These are phyloP conservation scores for Phytophthora ohioensis DNA, from an alignment of 352 stramenopile species.

Conservation along the genomic window DNA sequence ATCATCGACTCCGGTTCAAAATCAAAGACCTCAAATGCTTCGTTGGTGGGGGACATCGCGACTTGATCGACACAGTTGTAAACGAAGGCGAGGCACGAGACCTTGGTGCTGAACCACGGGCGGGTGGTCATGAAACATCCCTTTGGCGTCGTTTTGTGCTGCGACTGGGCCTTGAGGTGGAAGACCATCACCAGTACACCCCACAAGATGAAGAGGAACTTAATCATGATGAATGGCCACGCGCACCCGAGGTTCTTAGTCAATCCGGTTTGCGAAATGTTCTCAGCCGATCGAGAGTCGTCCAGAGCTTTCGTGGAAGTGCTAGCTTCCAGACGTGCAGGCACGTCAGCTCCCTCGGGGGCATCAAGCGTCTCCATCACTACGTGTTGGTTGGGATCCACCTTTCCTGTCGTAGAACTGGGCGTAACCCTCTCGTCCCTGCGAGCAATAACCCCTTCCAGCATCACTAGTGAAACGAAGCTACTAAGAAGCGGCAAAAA, in stretches of 20 bases:
- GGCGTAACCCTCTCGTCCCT: constrained; percentile 31
- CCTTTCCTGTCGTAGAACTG: constrained; percentile 7
- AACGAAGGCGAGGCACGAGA: constrained; percentile 30
- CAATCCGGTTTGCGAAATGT: neutral
- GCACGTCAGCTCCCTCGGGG: neutral
- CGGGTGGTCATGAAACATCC: constrained; percentile 28
- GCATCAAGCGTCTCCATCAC: constrained; percentile 18
- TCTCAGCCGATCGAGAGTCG: constrained; percentile 19
- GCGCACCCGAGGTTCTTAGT: constrained; percentile 3
- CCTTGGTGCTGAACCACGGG: constrained; percentile 35
- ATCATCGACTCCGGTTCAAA: constrained; percentile 22
- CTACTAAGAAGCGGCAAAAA: constrained; percentile 28
- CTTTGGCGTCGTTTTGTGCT: constrained; percentile 22
- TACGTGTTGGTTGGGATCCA: constrained; percentile 13
- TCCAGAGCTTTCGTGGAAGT: constrained; percentile 21
- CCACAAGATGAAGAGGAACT: constrained; percentile 27
- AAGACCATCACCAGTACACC: constrained; percentile 26
- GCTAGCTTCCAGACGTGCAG: constrained; percentile 17
- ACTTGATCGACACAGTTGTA: constrained; percentile 29
- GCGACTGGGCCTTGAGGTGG: constrained; percentile 29
- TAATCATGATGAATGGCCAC: constrained; percentile 21
- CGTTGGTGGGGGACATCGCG: constrained; percentile 23
- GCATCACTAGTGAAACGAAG: constrained; percentile 30
- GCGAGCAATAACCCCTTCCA: constrained; percentile 23
- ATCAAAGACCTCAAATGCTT: constrained; percentile 21